Conservation (phyloP, 306 rosid genomes). For the Rosa multiflora region DNA sequence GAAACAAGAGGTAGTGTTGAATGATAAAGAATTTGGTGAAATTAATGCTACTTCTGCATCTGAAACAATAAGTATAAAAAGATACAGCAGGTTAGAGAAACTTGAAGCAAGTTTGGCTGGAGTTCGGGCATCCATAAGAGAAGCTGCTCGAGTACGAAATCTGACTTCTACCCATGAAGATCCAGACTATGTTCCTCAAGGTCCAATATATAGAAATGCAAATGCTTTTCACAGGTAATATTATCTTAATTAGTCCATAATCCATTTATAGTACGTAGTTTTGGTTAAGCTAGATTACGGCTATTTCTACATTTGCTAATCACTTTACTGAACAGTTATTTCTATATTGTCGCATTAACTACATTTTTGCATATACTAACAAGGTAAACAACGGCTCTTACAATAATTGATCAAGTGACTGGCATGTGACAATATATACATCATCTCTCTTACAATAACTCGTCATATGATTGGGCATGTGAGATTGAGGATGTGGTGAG, state of each 20-base stretch:
- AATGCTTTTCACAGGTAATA: slow-evolving; percentile 49
- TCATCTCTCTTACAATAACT: neutral
- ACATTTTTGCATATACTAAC: neutral
- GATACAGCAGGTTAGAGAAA: slow-evolving; percentile 22
- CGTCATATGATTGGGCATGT: neutral
- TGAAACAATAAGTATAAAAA: neutral
- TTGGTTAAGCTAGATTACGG: neutral
- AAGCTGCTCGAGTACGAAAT: slow-evolving; percentile 37
- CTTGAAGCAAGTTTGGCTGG: slow-evolving; percentile 39
- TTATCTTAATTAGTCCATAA: neutral
- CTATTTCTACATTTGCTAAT: neutral
- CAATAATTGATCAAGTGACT: neutral
- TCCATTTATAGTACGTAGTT: neutral
- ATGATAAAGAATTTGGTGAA: neutral
- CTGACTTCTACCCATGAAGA: slow-evolving; percentile 34
- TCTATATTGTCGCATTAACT: too few species aligned
- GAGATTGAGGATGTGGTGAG: neutral
- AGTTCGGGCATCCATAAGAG: slow-evolving; percentile 39
- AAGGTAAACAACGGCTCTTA: too few species aligned
- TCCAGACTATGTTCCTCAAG: slow-evolving; percentile 39
- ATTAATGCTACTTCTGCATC: neutral
- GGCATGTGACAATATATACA: neutral
- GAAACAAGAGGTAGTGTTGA: slow-evolving; percentile 7
- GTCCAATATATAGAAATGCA: slow-evolving; percentile 44
- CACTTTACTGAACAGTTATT: neutral